Percentiles rank a stretch among this genome's conserved stretches.
phyloP scores from a whole-genome alignment of 1,284 basidiomycete species.

The Leccinum angustisporum region DNA sequence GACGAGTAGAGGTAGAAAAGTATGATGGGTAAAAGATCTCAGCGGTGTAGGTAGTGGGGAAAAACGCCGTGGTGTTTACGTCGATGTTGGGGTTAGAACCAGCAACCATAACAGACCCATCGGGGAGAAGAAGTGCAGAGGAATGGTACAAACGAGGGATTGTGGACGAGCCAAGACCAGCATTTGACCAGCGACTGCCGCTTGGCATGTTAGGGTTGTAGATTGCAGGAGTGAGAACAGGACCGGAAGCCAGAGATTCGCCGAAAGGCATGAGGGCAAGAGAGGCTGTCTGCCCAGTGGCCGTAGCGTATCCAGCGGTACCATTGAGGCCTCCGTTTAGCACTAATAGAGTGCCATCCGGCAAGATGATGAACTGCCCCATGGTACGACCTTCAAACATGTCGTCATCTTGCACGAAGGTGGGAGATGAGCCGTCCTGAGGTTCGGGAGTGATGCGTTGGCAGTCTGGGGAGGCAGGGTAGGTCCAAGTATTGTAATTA shows the following conservation, averaged over 20 bases:
- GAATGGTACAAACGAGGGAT: conserved; percentile 88
- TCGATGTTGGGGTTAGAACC: conserved; percentile 95
- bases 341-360: conserved; percentile 71
- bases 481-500: conserved; percentile 61
- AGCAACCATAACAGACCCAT: conserved; percentile 84
- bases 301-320: conserved; percentile 65
- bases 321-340: conserved; percentile 82
- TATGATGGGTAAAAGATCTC: conserved; percentile 89
- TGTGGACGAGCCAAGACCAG: conserved; percentile 57
- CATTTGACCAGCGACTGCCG: conserved; percentile 74
- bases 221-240: conserved; percentile 70
- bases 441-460: conserved; percentile 83
- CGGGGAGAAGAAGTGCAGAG: conserved; percentile 84
- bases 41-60: conserved; percentile 83
- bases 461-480: conserved; percentile 64
- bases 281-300: conserved; percentile 48
- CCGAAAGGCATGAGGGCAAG: conserved; percentile 58
- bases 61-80: conserved; percentile 65
- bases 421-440: conserved; percentile 51
- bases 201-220: conserved; percentile 68
- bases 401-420: conserved; percentile 70
- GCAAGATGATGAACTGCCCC: conserved; percentile 84
- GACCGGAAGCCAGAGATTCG: conserved; percentile 64
- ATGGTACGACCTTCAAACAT: conserved; percentile 78
- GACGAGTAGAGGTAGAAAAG: conserved; percentile 75